These are phyloP conservation scores for Phoma sp. DNA, from an alignment of 2,329 filamentous ascomycete genomes.

Conservation along the genomic window DNA sequence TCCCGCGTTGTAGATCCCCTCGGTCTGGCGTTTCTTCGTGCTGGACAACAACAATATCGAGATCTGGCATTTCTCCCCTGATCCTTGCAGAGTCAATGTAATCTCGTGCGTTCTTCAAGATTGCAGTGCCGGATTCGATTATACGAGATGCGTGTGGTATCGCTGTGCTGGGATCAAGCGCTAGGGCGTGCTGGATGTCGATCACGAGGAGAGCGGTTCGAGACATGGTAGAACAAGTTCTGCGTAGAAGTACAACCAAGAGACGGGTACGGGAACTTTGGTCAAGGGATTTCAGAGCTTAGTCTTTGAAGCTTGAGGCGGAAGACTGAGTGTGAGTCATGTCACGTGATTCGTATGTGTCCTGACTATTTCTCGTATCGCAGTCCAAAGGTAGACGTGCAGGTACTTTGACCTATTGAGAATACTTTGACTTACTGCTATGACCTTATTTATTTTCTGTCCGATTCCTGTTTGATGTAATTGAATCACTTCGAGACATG, in stretches of 20 bases:
- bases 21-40: constrained; percentile 14
- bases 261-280: no score
- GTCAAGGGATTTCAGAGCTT: no score
- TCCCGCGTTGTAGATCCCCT: constrained; percentile 11
- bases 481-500: no score
- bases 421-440: no score
- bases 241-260: background rate
- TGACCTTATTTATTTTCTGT: no score
- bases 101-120: background rate
- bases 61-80: background rate
- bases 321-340: background rate
- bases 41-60: constrained; percentile 17
- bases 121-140: background rate
- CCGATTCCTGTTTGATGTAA: no score
- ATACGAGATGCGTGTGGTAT: constrained; percentile 13
- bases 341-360: background rate
- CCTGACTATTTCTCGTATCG: no score
- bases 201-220: constrained; percentile 18
- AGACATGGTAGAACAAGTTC: constrained; percentile 4
- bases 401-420: no score
- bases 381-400: no score
- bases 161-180: background rate
- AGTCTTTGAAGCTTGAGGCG: background rate
- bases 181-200: constrained; percentile 14
- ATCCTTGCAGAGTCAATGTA: constrained; percentile 1